Evolutionary conservation across 2,329 filamentous ascomycete genomes (phyloP).

Genomic region (Pestalotiopsis sp.): DNA sequence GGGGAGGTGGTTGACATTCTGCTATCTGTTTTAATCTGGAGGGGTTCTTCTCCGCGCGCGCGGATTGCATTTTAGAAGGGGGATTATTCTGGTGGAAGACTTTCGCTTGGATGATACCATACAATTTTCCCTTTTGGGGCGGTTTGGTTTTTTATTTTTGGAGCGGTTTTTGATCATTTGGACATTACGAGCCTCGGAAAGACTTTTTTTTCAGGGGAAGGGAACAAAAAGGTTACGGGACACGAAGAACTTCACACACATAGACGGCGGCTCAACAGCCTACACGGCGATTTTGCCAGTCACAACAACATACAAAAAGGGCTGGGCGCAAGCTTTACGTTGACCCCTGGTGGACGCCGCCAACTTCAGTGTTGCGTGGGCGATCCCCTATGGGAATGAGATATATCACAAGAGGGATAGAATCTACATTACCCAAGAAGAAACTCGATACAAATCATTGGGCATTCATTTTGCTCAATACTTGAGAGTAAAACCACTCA

Average conservation of each 20-base stretch:
- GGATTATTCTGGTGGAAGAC: constrained; percentile 23
- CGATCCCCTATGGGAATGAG: constrained; percentile 21
- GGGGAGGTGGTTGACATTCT: constrained; percentile 18
- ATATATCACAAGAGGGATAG: constrained; percentile 23
- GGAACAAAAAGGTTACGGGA: constrained; percentile 20
- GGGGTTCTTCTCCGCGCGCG: constrained; percentile 17
- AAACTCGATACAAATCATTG: constrained; percentile 24
- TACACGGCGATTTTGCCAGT: constrained; percentile 9
- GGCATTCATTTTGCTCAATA: constrained; percentile 15
- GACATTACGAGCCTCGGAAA: constrained; percentile 19
- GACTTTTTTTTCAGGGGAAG: not conserved
- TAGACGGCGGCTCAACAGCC: constrained; percentile 30
- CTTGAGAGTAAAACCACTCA: not conserved
- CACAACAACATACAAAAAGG: not conserved
- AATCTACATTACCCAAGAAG: constrained; percentile 29
- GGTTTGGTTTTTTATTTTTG: constrained; percentile 11
- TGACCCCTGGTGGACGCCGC: constrained; percentile 27
- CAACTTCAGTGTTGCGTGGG: constrained; percentile 21
- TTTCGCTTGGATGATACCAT: constrained; percentile 39
- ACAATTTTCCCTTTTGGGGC: constrained; percentile 21
- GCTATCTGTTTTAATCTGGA: constrained; percentile 22
- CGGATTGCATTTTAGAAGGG: constrained; percentile 24
- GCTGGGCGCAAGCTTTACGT: constrained; percentile 30
- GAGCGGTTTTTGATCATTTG: constrained; percentile 8
- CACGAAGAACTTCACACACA: constrained; percentile 20